Evolutionary conservation across 371 early-diverging fungal species (phyloP), one percentile per base, ranked within the genome.

Genomic region (Apophysomyces elegans): DNA sequence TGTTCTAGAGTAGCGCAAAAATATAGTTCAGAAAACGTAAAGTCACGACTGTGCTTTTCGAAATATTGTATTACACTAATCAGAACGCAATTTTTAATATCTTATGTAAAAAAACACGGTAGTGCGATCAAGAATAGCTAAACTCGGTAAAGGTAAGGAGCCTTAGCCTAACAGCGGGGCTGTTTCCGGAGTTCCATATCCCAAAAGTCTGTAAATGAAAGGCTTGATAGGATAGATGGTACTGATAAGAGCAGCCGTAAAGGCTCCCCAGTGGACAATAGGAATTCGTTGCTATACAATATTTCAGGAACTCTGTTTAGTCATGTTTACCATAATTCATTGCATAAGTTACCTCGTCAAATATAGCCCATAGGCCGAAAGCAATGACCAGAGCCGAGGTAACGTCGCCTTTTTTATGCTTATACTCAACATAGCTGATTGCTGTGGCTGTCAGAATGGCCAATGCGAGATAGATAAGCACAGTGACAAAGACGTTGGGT

Each of bases 351-450:
- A 64, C 74, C 83, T 81, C 72, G 44, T 77, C 76, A 61, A 77
- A 81, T 61, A 84, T 66, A 44, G 75, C 78, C 44, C 76, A 74
- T 44, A 82, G 72, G 70, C 84, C 86, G 59, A 77, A 65, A 36
- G 81, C 83, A 69, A 86, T 84, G 56, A 84, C 83, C 38, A 82
- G 58, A 41, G 86, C 84, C 57, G 85, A 87, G 38, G 85, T 83
- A 32, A 88, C 69, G 75, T 91, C 91, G 13, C 90, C 91, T 71
- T 84, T 83, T 35, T 75, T 61, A 63, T 80, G 75, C 79, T 84
- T 84, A 76, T 77, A 84, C 67, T 89, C 89, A 59, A 89, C 86
- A 66, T 91, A 91, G 59, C 85, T 86, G 61, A 88, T 69, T 36
- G 87, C 88, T 58, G 88, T 87, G 45, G 75, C 78, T n/a, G 82